Base-by-base conservation (phyloP, 2,329 filamentous ascomycete genomes). In the Didymella glomerata region DNA sequence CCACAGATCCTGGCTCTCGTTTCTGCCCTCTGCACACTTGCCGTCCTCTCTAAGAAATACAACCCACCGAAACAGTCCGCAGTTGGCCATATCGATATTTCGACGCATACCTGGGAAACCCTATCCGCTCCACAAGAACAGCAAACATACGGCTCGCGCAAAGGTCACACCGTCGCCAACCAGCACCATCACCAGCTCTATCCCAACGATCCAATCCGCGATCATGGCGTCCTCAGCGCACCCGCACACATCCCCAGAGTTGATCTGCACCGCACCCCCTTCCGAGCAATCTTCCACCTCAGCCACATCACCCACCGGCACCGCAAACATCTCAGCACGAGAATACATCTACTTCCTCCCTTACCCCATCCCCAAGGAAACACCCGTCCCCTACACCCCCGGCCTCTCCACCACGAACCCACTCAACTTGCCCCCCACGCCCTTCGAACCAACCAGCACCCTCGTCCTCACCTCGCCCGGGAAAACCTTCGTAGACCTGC, bases 391-490 rank as follows among this genome's bases (percentile, higher is more conserved):
- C 10, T 76, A 76, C 65, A 68, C 69, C 1, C 57, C 64, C 48
- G 57, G 63, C 27, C 67, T 76, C 16, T 71, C 72, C 0, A 2
- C 53, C 25, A 48, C 30, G 20, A 74, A 76, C 57, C 69, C 71
- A 0, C 68, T 75, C 13, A 63, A 69, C 41, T 61, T 70, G 0
- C 61, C 64, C 0, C 13, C 38, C 56, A 5, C 50, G 45, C 25
- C 66, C 22, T 66, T 70, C 48, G 88, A 90, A 72, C 85, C 85
- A 16, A 90, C 88, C 0, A 83, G 82, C 1, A 90, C 88, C 0
- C 70, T 89, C 4, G 88, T 90, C 13, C 77, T 90, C 45, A 90
- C 88, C 0, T 86, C 86, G 2, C 83, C 85, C 1, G 70, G 73
- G 25, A 78, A 78, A 28, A 82, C 79, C 36, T 90, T 88, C 69